phyloP scores from a whole-genome alignment of 371 early-diverging fungal genomes.

The Zychaea mexicana region DNA sequence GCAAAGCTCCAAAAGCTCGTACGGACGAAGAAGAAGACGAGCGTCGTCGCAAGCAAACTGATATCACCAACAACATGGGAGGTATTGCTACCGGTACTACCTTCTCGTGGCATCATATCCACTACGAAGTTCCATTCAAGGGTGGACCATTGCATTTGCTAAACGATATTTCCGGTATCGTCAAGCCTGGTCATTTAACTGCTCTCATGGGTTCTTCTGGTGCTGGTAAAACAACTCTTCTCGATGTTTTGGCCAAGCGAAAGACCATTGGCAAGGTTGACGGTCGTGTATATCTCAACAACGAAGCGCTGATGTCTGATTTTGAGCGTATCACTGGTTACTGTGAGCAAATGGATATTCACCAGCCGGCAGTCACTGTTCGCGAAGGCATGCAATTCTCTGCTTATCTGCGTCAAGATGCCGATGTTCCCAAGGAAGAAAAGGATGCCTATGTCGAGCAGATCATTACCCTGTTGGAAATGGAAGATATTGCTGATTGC shows the following conservation, averaged over 20 bases:
- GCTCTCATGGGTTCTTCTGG: constrained; percentile 89
- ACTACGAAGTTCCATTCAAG: constrained; percentile 59
- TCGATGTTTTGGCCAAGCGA: constrained; percentile 81
- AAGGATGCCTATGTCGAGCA: constrained; percentile 63
- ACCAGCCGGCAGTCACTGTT: constrained; percentile 61
- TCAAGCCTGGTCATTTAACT: constrained; percentile 68
- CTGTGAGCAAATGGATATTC: constrained; percentile 84
- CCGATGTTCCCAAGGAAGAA: constrained; percentile 48
- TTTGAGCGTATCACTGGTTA: constrained; percentile 80
- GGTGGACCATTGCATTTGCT: constrained; percentile 54
- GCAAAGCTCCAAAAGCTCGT: constrained; percentile 19
- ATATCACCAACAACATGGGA: constrained; percentile 31
- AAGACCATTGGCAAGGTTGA: constrained; percentile 76
- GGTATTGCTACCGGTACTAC: constrained; percentile 44
- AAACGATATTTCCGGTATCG: constrained; percentile 48
- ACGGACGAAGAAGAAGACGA: constrained; percentile 22
- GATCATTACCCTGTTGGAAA: constrained; percentile 60
- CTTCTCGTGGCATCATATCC: constrained; percentile 57
- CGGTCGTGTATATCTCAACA: constrained; percentile 69
- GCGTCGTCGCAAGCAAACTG: constrained; percentile 24
- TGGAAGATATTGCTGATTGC: constrained; percentile 58
- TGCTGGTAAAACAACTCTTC: constrained; percentile 87
- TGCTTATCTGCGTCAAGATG: constrained; percentile 64
- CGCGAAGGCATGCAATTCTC: constrained; percentile 73
- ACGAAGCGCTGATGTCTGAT: constrained; percentile 43